Evolutionary conservation across 2,329 filamentous ascomycete species (phyloP).

Genomic region (Sarocladiaceae sp.): DNA sequence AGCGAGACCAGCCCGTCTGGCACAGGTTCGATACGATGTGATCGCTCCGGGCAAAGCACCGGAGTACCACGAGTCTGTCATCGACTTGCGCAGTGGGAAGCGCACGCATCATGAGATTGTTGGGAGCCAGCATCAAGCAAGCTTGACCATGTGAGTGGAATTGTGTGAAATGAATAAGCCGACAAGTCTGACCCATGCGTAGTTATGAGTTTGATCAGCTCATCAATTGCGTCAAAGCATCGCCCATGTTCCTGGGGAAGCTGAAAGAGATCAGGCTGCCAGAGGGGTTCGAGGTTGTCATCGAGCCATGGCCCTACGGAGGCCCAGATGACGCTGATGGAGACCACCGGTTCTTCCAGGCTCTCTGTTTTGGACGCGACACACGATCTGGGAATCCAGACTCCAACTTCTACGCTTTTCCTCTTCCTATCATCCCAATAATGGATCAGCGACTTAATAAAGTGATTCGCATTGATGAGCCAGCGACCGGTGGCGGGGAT

Average conservation of each 20-base stretch:
- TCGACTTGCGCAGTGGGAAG: background rate
- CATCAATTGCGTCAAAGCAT: constrained; percentile 22
- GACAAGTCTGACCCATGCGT: no score
- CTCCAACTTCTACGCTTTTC: constrained; percentile 53
- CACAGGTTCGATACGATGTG: no score
- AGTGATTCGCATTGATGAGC: constrained; percentile 28
- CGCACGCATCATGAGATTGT: background rate
- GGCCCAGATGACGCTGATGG: constrained; percentile 24
- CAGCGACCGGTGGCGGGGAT: constrained; percentile 26
- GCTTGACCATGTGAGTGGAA: background rate
- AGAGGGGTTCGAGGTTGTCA: constrained; percentile 24
- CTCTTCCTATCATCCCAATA: constrained; percentile 44
- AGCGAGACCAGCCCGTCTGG: no score
- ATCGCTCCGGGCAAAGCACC: no score
- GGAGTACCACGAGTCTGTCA: background rate
- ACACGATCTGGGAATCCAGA: constrained; percentile 33
- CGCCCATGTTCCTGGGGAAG: constrained; percentile 26
- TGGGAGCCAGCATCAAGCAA: background rate
- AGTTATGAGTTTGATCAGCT: constrained; percentile 32
- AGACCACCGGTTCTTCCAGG: constrained; percentile 4
- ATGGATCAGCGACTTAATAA: constrained; percentile 25
- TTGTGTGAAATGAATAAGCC: no score
- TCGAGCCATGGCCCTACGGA: constrained; percentile 31
- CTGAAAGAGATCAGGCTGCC: constrained; percentile 22
- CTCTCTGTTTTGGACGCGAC: background rate